Base-by-base conservation (phyloP, 2,329 filamentous ascomycete species). In the Cercospora beticola region DNA sequence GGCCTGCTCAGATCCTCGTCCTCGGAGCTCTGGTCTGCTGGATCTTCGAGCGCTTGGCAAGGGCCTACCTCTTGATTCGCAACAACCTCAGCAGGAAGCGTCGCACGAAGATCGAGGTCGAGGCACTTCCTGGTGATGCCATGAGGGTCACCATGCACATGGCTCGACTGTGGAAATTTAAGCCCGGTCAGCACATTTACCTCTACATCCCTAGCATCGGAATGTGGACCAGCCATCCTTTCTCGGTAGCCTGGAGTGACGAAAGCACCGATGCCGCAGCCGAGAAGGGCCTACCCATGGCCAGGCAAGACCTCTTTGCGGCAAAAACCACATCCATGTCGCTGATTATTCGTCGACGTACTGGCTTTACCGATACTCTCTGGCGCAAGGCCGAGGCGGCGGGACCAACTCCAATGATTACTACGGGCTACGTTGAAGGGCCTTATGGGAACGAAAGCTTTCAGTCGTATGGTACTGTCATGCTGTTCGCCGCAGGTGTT, bases 401-500 rank as follows among this genome's bases (percentile, higher is more conserved):
- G 21, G 82, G 84, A n/a, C 79, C 81, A 26, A 83, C 82, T 33
- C 84, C 84, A 14, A 82, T 94, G 69, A 84, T 85, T 10, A 83
- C 94, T 65, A 86, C 85, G 67, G 93, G 92, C 36, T 88, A 92
- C 67, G 88, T 96, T 70, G 95, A 98, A 81, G 95, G 95, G 0
- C 94, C 95, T 0, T 98, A 98, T 78, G 83, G 83, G 68, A 78
- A 93, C 77, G 91, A 97, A 80, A 89, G 89, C 69, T 89, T 98
- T 72, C 90, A 93, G 80, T 97, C 94, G 7, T 98, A 97, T 80
- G 94, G 95, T 46, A 95, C 96, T 54, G 89, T 90, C 56, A 87
- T 99, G 71, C 89, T 99, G 66, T 93, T 97, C 77, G 94, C 94
- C 12, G 94, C 93, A 66, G 92, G 94, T 67, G 93, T 95, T 5